Evolutionary conservation across 192 early-diverging fungal genomes (phyloP), one percentile per base, ranked within the genome.

Genomic region (Phycomyces nitens): DNA sequence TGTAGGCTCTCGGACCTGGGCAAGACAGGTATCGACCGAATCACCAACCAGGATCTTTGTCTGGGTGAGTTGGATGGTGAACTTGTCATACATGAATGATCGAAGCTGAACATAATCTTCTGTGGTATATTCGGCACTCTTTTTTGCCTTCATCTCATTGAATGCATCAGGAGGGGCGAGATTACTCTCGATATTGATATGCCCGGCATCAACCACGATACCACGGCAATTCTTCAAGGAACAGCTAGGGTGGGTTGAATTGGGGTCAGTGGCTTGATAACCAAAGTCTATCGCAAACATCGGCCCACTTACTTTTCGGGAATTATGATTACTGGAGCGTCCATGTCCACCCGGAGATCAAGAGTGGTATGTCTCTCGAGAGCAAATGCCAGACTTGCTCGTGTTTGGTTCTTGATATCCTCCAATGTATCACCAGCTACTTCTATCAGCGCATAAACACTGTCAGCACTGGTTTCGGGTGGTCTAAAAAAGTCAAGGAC

Each of bases 241-340:
- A 68, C 81, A 84, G 52, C 80, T 86, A 64, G 27, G 3, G 43
- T 59, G 4, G 1, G 9, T 5, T 12, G 23, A 22, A 21, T 23
- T n/a, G 18, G 20, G n/a, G n/a, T n/a, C n/a, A n/a, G n/a, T n/a
- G n/a, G n/a, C n/a, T n/a, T n/a, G n/a, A n/a, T n/a, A n/a, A n/a
- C n/a, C n/a, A n/a, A n/a, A n/a, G n/a, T n/a, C 12, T 50, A 21
- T 50, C 10, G 42, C 53, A 52, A 12, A 50, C 10, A 50, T 50
- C 2, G 23, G 23, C 21, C 7, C 11, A 76, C 71, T 27, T 77
- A 82, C 69, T 84, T 78, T 64, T 89, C 84, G 0, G 95, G 95
- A 22, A 99, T 81, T 16, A 97, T 81, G 78, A 99, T 86, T 49
- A 98, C 90, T 1, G 97, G 97, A 4, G 97, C 97, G 66, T 96